Percentiles rank a stretch among this genome's conserved stretches.
These are phyloP conservation scores for Spongospora subterranea DNA, from an alignment of 208 protist genomes.

Conservation along the genomic window DNA sequence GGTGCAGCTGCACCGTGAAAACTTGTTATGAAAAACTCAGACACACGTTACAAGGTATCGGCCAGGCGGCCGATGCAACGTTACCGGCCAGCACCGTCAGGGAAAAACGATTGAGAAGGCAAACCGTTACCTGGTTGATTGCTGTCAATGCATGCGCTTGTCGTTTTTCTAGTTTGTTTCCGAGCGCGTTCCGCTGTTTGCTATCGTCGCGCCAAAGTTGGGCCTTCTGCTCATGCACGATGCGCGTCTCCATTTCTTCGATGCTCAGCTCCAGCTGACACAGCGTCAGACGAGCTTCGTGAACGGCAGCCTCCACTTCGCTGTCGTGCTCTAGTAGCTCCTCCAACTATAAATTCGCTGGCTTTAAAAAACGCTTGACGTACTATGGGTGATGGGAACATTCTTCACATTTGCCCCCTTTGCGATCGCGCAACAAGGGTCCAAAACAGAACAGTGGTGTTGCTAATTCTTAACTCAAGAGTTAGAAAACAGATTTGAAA, in stretches of 20 bases:
- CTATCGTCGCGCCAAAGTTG: background rate
- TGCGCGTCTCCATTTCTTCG: background rate
- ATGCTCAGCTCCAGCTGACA: background rate
- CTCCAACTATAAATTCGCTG: background rate
- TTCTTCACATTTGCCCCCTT: too few species aligned
- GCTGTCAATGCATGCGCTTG: constrained; percentile 32
- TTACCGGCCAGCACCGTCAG: too few species aligned
- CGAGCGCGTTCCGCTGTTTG: background rate
- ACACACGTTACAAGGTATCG: background rate
- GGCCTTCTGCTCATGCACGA: background rate
- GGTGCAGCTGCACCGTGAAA: too few species aligned
- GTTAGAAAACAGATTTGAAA: too few species aligned
- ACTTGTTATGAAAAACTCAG: background rate
- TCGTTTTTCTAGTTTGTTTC: background rate
- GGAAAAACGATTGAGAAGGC: too few species aligned
- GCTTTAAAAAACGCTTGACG: background rate
- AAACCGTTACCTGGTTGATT: constrained; percentile 12
- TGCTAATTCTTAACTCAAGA: too few species aligned
- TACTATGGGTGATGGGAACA: too few species aligned
- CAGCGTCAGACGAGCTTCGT: background rate
- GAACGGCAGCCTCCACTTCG: background rate
- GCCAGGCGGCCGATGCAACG: background rate
- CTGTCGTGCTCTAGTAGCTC: background rate
- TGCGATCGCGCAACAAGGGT: too few species aligned
- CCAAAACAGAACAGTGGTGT: too few species aligned